A percentile compares a stretch with the other conserved stretches of the same genome.
Evolutionary conservation across 352 stramenopile genomes (phyloP).

Genomic region (Bremia lactucae): DNA sequence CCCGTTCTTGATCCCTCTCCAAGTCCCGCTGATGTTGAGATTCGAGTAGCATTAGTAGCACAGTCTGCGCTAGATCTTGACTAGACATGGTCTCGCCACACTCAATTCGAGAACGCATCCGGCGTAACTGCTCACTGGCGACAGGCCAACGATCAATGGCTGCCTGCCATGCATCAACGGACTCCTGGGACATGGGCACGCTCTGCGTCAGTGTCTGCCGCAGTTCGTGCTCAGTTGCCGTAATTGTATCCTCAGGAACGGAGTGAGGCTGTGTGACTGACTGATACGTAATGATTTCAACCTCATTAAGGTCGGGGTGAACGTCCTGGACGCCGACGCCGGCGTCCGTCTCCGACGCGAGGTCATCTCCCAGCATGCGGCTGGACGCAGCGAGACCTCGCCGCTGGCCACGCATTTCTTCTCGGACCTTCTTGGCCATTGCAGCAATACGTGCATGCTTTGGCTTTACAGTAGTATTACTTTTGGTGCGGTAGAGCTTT

Average conservation of each 20-base stretch:
- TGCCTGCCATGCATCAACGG: constrained; percentile 20
- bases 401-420: constrained; percentile 25
- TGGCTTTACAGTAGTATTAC: constrained; percentile 12
- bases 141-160: constrained; percentile 16
- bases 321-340: constrained; percentile 7
- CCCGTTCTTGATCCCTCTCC: constrained; percentile 20
- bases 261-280: constrained; percentile 1
- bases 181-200: constrained; percentile 7
- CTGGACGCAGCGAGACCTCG: constrained; percentile 3
- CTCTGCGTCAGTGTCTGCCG: constrained; percentile 13
- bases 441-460: constrained; percentile 15
- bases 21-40: constrained; percentile 23
- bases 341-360: constrained; percentile 4
- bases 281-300: constrained; percentile 15
- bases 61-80: constrained; percentile 21
- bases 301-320: constrained; percentile 13
- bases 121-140: constrained; percentile 12
- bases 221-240: constrained; percentile 15
- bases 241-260: constrained; percentile 10
- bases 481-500: constrained; percentile 25
- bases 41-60: constrained; percentile 22
- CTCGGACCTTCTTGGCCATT: constrained; percentile 23
- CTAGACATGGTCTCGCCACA: constrained; percentile 10
- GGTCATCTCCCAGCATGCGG: constrained; percentile 8
- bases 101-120: constrained; percentile 13